Evolutionary conservation across 2,329 filamentous ascomycete genomes (phyloP).

Genomic region (Pseudogymnoascus sp.): DNA sequence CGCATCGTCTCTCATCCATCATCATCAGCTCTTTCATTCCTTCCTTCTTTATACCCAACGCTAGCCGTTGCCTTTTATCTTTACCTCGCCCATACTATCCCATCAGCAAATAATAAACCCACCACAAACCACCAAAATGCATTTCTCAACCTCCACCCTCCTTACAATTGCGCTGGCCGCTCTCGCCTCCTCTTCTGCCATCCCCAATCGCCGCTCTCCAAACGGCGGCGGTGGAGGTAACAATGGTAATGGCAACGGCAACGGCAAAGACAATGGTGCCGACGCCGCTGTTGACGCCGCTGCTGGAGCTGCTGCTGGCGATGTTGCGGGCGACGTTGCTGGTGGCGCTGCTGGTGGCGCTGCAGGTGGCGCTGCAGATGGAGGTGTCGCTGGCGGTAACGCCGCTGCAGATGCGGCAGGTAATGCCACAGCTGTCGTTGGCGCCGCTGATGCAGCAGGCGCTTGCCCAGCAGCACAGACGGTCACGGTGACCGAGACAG

Average conservation of each 20-base stretch:
- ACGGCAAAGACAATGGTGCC: background rate
- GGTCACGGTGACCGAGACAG: background rate
- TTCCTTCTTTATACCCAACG: background rate
- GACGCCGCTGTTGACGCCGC: background rate
- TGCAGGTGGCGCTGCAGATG: background rate
- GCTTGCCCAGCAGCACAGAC: background rate
- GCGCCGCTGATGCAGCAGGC: constrained; percentile 10
- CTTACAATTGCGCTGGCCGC: background rate
- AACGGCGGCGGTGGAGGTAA: background rate
- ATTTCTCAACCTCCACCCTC: background rate
- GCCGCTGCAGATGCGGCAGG: background rate
- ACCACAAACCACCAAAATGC: background rate
- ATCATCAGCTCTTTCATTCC: background rate
- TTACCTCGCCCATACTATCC: background rate
- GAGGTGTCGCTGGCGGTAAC: background rate
- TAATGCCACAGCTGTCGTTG: background rate
- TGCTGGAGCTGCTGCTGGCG: background rate
- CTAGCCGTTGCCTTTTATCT: constrained; percentile 1
- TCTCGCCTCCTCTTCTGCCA: constrained; percentile 1
- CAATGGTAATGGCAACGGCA: background rate
- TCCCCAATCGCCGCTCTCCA: background rate
- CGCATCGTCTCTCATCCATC: background rate
- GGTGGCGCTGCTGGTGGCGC: background rate
- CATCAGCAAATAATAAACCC: background rate
- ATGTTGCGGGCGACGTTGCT: background rate